phyloP scores from a whole-genome alignment of 768 basidiomycete genomes.

The Boletus subcaerulescens region DNA sequence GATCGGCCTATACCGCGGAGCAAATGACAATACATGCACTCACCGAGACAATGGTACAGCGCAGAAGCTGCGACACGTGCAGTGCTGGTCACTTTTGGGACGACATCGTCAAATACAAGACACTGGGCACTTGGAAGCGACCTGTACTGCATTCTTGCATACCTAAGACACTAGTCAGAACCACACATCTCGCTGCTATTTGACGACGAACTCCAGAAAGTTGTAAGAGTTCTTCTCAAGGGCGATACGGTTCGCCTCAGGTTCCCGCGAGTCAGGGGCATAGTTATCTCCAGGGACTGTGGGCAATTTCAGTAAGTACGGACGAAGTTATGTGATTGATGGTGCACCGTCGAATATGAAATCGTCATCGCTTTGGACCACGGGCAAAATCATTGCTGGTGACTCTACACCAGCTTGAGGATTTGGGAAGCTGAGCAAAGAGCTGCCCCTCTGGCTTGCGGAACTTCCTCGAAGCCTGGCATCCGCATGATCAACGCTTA shows the following conservation, averaged over 20 bases:
- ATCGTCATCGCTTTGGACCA: slow-evolving; percentile 53
- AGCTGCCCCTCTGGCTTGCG: slow-evolving; percentile 54
- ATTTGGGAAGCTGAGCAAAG: slow-evolving; percentile 50
- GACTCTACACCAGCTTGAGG: slow-evolving; percentile 44
- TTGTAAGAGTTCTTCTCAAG: slow-evolving; percentile 78
- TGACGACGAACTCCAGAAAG: slow-evolving; percentile 64
- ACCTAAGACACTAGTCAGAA: slow-evolving; percentile 43
- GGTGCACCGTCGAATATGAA: slow-evolving; percentile 63
- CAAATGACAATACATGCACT: slow-evolving; percentile 12
- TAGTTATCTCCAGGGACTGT: slow-evolving; percentile 29
- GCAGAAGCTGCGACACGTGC: slow-evolving; percentile 77
- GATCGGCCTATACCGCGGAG: not conserved
- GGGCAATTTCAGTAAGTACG: slow-evolving; percentile 15
- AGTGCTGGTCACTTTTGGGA: slow-evolving; percentile 63
- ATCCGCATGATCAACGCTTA: slow-evolving; percentile 52
- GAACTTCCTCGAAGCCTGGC: slow-evolving; percentile 53
- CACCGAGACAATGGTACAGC: slow-evolving; percentile 85
- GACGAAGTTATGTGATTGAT: not conserved
- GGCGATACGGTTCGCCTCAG: slow-evolving; percentile 52
- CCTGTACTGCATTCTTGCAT: slow-evolving; percentile 71
- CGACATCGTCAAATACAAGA: slow-evolving; percentile 64
- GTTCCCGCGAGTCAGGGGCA: slow-evolving; percentile 47
- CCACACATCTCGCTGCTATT: not conserved
- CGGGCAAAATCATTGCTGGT: slow-evolving; percentile 40
- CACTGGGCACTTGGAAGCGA: slow-evolving; percentile 48